phyloP scores from a whole-genome alignment of 306 rosid species.

The Datisca glomerata region DNA sequence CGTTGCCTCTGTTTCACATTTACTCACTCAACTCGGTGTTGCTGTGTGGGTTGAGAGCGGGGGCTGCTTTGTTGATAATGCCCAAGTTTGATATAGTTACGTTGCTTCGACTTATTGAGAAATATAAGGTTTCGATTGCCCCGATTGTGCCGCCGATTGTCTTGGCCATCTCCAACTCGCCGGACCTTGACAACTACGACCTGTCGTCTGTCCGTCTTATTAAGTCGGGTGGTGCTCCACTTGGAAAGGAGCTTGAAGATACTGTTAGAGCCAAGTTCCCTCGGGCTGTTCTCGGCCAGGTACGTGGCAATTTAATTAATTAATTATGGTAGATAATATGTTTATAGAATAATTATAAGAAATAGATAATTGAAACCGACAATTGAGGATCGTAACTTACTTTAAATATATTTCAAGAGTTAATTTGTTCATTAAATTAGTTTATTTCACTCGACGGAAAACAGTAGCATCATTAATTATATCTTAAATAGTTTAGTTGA shows the following conservation, averaged over 20 bases:
- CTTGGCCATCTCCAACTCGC: constrained; percentile 40
- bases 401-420: background rate
- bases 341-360: too few relatives aligned
- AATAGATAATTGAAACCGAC: too few relatives aligned
- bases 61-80: constrained; percentile 53
- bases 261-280: constrained; percentile 50
- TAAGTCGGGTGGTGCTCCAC: constrained; percentile 75
- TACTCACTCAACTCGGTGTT: constrained; percentile 69
- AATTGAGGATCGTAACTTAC: too few relatives aligned
- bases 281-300: constrained; percentile 59
- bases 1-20: constrained; percentile 60
- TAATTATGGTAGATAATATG: too few relatives aligned
- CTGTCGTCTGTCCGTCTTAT: constrained; percentile 40
- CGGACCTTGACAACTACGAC: constrained; percentile 33
- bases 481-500: too few relatives aligned
- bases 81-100: constrained; percentile 49
- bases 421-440: background rate
- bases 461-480: too few relatives aligned
- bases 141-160: constrained; percentile 63
- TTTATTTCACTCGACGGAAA: too few relatives aligned
- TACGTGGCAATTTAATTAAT: too few relatives aligned
- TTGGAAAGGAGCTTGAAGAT: constrained; percentile 62
- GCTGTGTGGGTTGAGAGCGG: constrained; percentile 53
- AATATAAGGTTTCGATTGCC: constrained; percentile 28
- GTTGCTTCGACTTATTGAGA: constrained; percentile 27